These are phyloP conservation scores for Boletus subparvulus DNA, from an alignment of 768 basidiomycete genomes.

Conservation along the genomic window DNA sequence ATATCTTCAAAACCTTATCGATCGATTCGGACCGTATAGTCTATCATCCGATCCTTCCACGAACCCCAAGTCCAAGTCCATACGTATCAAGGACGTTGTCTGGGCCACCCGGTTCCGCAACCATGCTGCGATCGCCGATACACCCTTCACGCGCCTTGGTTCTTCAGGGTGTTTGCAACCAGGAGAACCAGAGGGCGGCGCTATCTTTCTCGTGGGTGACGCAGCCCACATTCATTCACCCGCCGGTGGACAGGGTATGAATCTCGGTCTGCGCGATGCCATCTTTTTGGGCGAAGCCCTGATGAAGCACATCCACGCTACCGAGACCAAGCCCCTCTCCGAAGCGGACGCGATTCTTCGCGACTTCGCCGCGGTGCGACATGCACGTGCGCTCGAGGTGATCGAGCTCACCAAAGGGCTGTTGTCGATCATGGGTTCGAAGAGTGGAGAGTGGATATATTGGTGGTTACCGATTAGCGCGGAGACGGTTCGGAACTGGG, in stretches of 20 bases:
- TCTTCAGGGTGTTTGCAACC: not conserved
- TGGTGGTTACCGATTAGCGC: slow-evolving; percentile 33
- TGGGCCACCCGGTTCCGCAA: slow-evolving; percentile 52
- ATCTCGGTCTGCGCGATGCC: slow-evolving; percentile 55
- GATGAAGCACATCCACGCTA: slow-evolving; percentile 33
- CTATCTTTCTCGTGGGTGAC: slow-evolving; percentile 40
- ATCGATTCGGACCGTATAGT: slow-evolving; percentile 40
- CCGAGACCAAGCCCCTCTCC: slow-evolving; percentile 5
- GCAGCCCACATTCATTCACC: slow-evolving; percentile 58
- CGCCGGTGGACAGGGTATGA: slow-evolving; percentile 59
- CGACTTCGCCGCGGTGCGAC: slow-evolving; percentile 38
- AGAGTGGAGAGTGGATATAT: slow-evolving; percentile 4
- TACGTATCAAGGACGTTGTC: slow-evolving; percentile 38
- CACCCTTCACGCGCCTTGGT: slow-evolving; percentile 35
- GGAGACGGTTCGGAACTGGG: slow-evolving; percentile 28
- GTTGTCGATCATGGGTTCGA: slow-evolving; percentile 24
- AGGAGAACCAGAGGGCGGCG: slow-evolving; percentile 15
- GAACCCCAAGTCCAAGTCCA: slow-evolving; percentile 30
- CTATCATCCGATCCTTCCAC: slow-evolving; percentile 39
- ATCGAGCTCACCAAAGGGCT: slow-evolving; percentile 43
- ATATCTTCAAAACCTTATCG: slow-evolving; percentile 45
- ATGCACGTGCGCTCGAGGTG: slow-evolving; percentile 40
- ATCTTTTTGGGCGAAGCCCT: slow-evolving; percentile 45
- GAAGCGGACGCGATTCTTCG: slow-evolving; percentile 36
- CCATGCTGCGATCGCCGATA: slow-evolving; percentile 45